Percentiles rank a stretch among this genome's conserved stretches.
These are phyloP conservation scores for Penicillium hordei DNA, from an alignment of 2,329 filamentous ascomycete species.

Conservation along the genomic window DNA sequence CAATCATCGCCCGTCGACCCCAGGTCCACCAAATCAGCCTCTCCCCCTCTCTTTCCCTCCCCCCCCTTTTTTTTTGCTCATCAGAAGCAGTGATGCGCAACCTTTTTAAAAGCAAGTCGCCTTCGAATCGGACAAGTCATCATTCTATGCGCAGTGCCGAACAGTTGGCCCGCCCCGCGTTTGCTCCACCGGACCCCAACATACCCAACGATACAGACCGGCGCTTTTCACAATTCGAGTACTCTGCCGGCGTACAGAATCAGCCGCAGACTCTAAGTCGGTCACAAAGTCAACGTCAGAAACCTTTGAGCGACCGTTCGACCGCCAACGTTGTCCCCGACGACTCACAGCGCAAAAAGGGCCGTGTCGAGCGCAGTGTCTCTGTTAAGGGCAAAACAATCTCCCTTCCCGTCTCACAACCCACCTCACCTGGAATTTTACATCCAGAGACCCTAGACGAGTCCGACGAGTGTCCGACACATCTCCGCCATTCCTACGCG, in stretches of 20 bases:
- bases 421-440: constrained; percentile 21
- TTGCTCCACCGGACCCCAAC: constrained; percentile 21
- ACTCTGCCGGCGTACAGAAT: background rate
- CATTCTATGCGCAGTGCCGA: constrained; percentile 23
- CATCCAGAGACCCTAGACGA: constrained; percentile 6
- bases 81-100: constrained; percentile 24
- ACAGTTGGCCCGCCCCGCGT: constrained; percentile 19
- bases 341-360: constrained; percentile 26
- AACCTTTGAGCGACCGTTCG: constrained; percentile 18
- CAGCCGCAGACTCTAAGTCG: constrained; percentile 17
- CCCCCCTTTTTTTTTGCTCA: background rate
- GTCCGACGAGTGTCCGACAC: background rate
- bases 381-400: constrained; percentile 27
- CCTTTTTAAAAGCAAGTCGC: constrained; percentile 27
- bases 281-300: constrained; percentile 30
- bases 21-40: constrained; percentile 5
- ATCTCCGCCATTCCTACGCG: constrained; percentile 6
- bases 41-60: background rate
- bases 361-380: constrained; percentile 29
- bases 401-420: constrained; percentile 24
- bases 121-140: constrained; percentile 14
- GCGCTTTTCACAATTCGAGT: constrained; percentile 11
- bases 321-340: constrained; percentile 27
- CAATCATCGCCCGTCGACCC: constrained; percentile 2
- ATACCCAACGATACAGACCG: constrained; percentile 4